phyloP scores from a whole-genome alignment of 768 basidiomycete genomes.

The Imleria badia region DNA sequence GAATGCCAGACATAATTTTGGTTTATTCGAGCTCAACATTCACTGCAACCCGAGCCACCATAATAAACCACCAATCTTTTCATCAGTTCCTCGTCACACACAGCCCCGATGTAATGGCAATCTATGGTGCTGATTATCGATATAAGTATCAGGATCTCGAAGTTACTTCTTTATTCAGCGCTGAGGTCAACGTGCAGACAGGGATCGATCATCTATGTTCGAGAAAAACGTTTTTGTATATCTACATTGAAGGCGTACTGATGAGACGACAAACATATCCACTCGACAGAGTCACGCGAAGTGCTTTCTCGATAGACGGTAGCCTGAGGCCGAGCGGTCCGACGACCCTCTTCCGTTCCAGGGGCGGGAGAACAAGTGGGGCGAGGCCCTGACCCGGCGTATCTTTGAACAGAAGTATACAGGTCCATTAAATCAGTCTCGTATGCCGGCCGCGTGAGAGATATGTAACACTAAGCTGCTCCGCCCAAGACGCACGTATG shows the following conservation, averaged over 20 bases:
- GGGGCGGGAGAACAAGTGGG: background rate
- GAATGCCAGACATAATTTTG: background rate
- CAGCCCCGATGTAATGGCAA: too few relatives aligned
- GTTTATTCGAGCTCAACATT: background rate
- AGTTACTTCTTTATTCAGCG: too few relatives aligned
- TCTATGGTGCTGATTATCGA: too few relatives aligned
- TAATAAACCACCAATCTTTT: background rate
- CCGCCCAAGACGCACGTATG: too few relatives aligned
- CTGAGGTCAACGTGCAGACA: too few relatives aligned
- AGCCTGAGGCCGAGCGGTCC: too few relatives aligned
- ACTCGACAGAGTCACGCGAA: background rate
- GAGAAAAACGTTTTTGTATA: too few relatives aligned
- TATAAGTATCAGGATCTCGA: too few relatives aligned
- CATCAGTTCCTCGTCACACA: too few relatives aligned
- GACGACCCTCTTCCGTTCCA: background rate
- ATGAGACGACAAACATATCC: too few relatives aligned
- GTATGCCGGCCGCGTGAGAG: background rate
- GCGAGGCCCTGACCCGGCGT: background rate
- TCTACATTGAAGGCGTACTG: too few relatives aligned
- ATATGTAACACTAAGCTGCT: background rate
- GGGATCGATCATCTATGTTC: too few relatives aligned
- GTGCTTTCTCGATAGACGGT: background rate
- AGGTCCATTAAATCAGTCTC: background rate
- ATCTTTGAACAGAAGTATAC: background rate
- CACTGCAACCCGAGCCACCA: background rate